Evolutionary conservation across 306 rosid genomes (phyloP).

Genomic region (Rosa multiflora): DNA sequence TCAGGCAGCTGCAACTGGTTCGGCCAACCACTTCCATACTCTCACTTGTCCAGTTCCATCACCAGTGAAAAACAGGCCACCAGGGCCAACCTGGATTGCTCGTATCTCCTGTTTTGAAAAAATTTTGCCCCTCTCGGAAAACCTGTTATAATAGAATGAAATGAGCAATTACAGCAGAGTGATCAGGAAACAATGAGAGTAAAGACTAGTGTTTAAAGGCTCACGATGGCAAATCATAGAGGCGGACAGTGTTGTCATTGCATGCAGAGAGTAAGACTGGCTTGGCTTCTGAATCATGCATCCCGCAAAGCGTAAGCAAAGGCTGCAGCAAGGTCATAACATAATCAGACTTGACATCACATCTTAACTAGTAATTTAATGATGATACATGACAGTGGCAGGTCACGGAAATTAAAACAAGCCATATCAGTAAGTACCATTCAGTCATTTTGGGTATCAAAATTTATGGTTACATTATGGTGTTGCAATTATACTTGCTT

Average conservation of each 20-base stretch:
- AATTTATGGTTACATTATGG: neutral
- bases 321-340: constrained; percentile 52
- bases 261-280: constrained; percentile 81
- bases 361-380: neutral
- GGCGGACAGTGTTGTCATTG: constrained; percentile 85
- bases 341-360: neutral
- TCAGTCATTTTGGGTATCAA: neutral
- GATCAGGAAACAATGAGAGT: neutral
- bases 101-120: constrained; percentile 70
- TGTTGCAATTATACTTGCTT: neutral
- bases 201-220: constrained; percentile 32
- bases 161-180: constrained; percentile 4
- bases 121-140: constrained; percentile 89
- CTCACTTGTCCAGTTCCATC: constrained; percentile 87
- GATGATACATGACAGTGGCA: neutral
- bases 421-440: neutral
- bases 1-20: constrained; percentile 37
- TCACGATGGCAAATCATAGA: constrained; percentile 97
- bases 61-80: constrained; percentile 86
- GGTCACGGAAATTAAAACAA: neutral
- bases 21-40: constrained; percentile 80
- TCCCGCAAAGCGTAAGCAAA: constrained; percentile 76
- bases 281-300: constrained; percentile 85
- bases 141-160: constrained; percentile 39
- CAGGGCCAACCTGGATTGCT: constrained; percentile 79